These are phyloP conservation scores for Lizonia empirigonia DNA, from an alignment of 2,329 filamentous ascomycete species.

Conservation along the genomic window DNA sequence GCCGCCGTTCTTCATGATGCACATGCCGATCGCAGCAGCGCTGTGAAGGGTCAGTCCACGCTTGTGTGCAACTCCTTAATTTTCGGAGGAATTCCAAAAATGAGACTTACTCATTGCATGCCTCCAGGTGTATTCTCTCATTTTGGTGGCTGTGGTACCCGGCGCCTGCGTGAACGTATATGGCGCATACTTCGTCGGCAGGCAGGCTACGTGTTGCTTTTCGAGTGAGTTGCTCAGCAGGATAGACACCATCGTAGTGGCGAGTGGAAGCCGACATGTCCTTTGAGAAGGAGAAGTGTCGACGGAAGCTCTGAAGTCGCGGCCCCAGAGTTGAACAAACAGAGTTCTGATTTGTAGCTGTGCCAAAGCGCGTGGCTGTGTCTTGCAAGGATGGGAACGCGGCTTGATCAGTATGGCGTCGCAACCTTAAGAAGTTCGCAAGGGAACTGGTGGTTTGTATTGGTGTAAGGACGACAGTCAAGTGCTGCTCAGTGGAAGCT, in stretches of 20 bases:
- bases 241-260: slow-evolving; percentile 33
- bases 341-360: background rate
- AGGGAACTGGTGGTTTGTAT: background rate
- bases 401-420: background rate
- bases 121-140: slow-evolving; percentile 80
- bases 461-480: slow-evolving; percentile 9
- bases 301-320: slow-evolving; percentile 33
- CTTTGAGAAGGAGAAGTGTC: slow-evolving; percentile 30
- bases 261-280: slow-evolving; percentile 34
- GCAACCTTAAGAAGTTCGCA: background rate
- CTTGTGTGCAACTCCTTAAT: no score
- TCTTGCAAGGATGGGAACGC: background rate
- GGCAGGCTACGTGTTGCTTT: slow-evolving; percentile 50
- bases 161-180: slow-evolving; percentile 95
- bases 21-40: slow-evolving; percentile 84
- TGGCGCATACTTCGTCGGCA: slow-evolving; percentile 66
- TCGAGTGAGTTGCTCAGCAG: slow-evolving; percentile 29
- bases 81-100: background rate
- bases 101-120: slow-evolving; percentile 79
- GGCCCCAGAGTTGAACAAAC: slow-evolving; percentile 11
- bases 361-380: background rate
- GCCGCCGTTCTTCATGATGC: slow-evolving; percentile 75
- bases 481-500: slow-evolving; percentile 13
- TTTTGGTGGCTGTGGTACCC: slow-evolving; percentile 91
- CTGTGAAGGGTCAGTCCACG: slow-evolving; percentile 53